Conservation (phyloP, 495 filamentous ascomycete species). For the Trichodelitschia bisporula region DNA sequence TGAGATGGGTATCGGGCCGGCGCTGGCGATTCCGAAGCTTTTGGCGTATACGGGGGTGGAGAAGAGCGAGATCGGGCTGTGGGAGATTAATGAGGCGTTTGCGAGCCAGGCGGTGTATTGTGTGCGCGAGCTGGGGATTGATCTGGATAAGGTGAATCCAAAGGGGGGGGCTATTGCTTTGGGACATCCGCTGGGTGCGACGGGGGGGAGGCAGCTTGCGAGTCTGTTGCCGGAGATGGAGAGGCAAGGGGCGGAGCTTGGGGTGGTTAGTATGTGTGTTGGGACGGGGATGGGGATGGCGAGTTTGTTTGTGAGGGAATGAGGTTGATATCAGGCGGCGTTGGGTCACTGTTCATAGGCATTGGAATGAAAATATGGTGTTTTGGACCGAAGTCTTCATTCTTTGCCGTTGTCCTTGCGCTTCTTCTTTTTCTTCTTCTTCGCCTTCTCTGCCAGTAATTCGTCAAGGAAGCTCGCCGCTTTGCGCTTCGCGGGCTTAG, state of each 20-base stretch:
- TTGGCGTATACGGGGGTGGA: slow-evolving; percentile 36
- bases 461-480: slow-evolving; percentile 14
- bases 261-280: slow-evolving; percentile 20
- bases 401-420: slow-evolving; percentile 8
- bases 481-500: too few species aligned
- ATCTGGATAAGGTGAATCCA: slow-evolving; percentile 44
- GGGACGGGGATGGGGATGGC: slow-evolving; percentile 24
- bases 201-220: slow-evolving; percentile 15
- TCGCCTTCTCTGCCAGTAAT: slow-evolving; percentile 15
- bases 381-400: neutral
- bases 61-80: slow-evolving; percentile 51
- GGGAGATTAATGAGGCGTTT: slow-evolving; percentile 96
- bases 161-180: slow-evolving; percentile 26
- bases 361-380: too few species aligned
- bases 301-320: slow-evolving; percentile 20
- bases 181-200: slow-evolving; percentile 19
- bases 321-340: neutral
- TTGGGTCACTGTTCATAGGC: too few species aligned
- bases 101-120: slow-evolving; percentile 74
- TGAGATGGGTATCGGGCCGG: slow-evolving; percentile 85
- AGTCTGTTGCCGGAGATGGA: slow-evolving; percentile 18
- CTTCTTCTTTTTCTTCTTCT: slow-evolving; percentile 19
- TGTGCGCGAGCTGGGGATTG: slow-evolving; percentile 43
- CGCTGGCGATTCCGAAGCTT: slow-evolving; percentile 62
- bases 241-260: slow-evolving; percentile 14